Percentiles rank a stretch among this genome's conserved stretches.
Evolutionary conservation across 2,329 filamentous ascomycete genomes (phyloP).

Genomic region (Samsoniella hepiali): DNA sequence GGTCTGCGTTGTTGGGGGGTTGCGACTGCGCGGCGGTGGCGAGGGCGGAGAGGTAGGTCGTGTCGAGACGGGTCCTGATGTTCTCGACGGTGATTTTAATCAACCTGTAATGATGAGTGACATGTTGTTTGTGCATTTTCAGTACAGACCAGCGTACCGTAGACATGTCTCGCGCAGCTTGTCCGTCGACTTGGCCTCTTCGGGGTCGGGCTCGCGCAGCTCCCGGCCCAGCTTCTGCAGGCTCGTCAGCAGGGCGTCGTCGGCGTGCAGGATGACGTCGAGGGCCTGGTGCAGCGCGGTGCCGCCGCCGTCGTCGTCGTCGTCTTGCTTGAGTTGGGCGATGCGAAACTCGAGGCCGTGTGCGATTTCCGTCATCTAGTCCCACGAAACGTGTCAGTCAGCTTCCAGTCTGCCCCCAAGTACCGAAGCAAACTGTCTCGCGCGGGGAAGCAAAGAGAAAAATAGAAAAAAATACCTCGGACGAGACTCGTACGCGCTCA

Average conservation of each 20-base stretch:
- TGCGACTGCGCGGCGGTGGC: slow-evolving; percentile 28
- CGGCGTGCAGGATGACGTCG: slow-evolving; percentile 51
- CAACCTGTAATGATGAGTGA: slow-evolving; percentile 34
- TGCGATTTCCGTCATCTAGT: slow-evolving; percentile 48
- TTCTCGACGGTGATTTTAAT: slow-evolving; percentile 57
- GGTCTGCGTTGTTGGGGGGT: slow-evolving; percentile 22
- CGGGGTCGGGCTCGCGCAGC: slow-evolving; percentile 50
- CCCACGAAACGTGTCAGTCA: not conserved
- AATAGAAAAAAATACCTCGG: slow-evolving; percentile 34
- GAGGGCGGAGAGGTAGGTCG: slow-evolving; percentile 51
- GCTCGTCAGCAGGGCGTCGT: slow-evolving; percentile 63
- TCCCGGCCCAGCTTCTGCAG: slow-evolving; percentile 64
- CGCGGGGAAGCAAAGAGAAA: not conserved
- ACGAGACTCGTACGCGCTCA: slow-evolving; percentile 40
- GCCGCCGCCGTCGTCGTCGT: slow-evolving; percentile 40
- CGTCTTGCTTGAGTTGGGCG: slow-evolving; percentile 50
- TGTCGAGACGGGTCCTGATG: slow-evolving; percentile 52
- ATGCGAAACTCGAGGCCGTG: slow-evolving; percentile 45
- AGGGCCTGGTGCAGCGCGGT: slow-evolving; percentile 48
- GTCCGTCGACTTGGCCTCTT: slow-evolving; percentile 51
- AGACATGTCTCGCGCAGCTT: slow-evolving; percentile 58
- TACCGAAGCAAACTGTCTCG: slow-evolving; percentile 7
- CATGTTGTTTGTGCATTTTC: not conserved
- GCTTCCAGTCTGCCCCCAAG: no score
- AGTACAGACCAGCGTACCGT: slow-evolving; percentile 34